A percentile compares a stretch with the other conserved stretches of the same genome.
Conservation (phyloP, 371 early-diverging fungal species). For the Funneliformis caledonium region DNA sequence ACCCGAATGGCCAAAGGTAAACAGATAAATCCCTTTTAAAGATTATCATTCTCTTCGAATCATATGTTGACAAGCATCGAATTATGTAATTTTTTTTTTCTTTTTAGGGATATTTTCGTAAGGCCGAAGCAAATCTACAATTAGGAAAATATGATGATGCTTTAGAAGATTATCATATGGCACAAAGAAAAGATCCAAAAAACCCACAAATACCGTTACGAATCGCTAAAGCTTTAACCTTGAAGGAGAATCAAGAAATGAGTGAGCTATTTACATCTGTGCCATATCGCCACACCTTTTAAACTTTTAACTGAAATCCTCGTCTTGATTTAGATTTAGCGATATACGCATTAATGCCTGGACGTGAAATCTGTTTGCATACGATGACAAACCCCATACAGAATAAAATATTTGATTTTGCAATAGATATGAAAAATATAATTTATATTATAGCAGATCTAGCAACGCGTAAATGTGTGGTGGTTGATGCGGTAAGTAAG, state of each 20-base stretch:
- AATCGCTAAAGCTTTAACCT: constrained; percentile 60
- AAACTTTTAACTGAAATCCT: neutral
- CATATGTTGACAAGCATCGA: too few relatives aligned
- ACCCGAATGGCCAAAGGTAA: constrained; percentile 80
- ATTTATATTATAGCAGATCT: constrained; percentile 77
- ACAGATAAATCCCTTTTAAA: too few relatives aligned
- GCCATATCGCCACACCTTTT: too few relatives aligned
- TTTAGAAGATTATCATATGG: constrained; percentile 58
- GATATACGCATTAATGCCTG: constrained; percentile 72
- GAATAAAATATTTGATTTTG: constrained; percentile 74
- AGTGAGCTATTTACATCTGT: constrained; percentile 43
- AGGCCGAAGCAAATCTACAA: constrained; percentile 70
- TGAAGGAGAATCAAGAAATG: constrained; percentile 61
- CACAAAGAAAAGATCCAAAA: constrained; percentile 52
- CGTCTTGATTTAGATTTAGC: constrained; percentile 50
- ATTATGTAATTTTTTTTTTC: too few relatives aligned
- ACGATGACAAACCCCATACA: constrained; percentile 70
- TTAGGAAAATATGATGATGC: constrained; percentile 63
- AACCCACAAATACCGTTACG: constrained; percentile 57
- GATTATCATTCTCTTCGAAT: too few relatives aligned
- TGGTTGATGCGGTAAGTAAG: constrained; percentile 76
- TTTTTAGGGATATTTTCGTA: constrained; percentile 70
- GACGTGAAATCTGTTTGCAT: constrained; percentile 67
- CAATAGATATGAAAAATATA: constrained; percentile 81
- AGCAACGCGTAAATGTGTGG: constrained; percentile 66